Base-by-base conservation (phyloP, 805 yeast species). In the Barnettozyma sp. region DNA sequence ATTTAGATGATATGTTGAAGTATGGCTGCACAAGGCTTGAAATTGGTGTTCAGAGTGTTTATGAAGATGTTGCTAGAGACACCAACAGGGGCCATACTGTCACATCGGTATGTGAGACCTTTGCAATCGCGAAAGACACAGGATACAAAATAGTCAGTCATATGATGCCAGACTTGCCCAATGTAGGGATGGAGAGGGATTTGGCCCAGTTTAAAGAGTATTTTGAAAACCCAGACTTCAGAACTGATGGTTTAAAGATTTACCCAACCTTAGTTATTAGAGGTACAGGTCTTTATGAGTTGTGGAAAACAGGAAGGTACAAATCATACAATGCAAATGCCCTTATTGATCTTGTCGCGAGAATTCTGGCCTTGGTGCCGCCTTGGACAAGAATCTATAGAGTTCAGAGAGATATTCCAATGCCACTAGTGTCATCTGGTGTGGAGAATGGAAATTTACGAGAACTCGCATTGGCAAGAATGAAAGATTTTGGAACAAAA, bases 81-180 rank as follows among this genome's bases (percentile, higher is more conserved):
- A 87, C 98, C 4, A 92, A 92, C 58, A 76, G 98, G 62, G 98
- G 98, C 3, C 98, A 92, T 55, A 92, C 98, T 0, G 98, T 92
- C 16, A 82, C 80, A 57, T 78, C 97, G 2, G 98, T 92, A 8
- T 84, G 96, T 60, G 94, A 90, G 55, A 92, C 97, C 0, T 92
- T 92, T 65, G 84, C 85, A 1, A 76, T 82, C 30, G 94, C 97
- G n/a, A 92, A 92, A 57, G 98, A 92, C 60, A 90, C 98, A 1
- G 98, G 98, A 11, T 92, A 88, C 62, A 92, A 92, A 58, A 95
- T 92, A 36, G 98, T 92, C 17, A 79, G 94, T 46, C 98, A 92
- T 63, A 92, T 92, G 98, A 92, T 92, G 98, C 98, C 98, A 12
- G 98, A 92, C 66, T 69, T 92, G 51, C 98, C 98, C 13, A 92